Base-by-base conservation (phyloP, 345 rosid genomes). In the Acer campestre region DNA sequence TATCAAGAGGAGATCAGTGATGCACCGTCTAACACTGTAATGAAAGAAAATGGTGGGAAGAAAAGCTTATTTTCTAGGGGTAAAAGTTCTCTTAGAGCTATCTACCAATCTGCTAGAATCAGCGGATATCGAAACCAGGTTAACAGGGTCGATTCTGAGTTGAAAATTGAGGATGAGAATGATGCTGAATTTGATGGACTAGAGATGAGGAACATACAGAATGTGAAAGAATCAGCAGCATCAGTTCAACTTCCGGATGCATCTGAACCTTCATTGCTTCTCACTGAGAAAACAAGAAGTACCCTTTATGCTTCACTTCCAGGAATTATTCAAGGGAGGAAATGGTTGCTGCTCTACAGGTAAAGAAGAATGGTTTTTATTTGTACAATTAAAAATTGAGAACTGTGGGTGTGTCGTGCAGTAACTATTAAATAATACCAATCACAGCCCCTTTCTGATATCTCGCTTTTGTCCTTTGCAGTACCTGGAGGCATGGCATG, bases 401-500 rank as follows among this genome's bases (percentile, higher is more conserved):
- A 17, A 67, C 16, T 40, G 22, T 11, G 10, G 20, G 35, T 65
- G 46, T 14, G 38, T 42, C 6, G 7, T 65, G 35, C 20, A 48
- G 10, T 61, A 56, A 38, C 27, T 53, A 40, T 31, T 64, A 40
- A 38, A 17, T 44, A 10, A 10, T 73, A 64, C 53, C 49, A 25
- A 4, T 11, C 16, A 2, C 38, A 44, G 22, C 72, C 25, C 55
- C 61, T 72, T 40, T n/a, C 44, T 82, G 70, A 10, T 31, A 22
- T 70, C 27, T 31, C 2, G 76, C 10, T 75, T 16, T 49, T 73
- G 22, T 40, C 70, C 73, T 78, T 79, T 80, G 44, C 81, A 94
- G 99, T 84, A 96, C 99, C 66, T 94, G 99, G 99, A 92, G 95
- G 85, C 97, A 96, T 66, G 99, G 99, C 29, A 91, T 96, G 80